Evolutionary conservation across 441 rosid species (phyloP), one percentile per base, ranked within the genome.

Genomic region (Eruca vesicaria): DNA sequence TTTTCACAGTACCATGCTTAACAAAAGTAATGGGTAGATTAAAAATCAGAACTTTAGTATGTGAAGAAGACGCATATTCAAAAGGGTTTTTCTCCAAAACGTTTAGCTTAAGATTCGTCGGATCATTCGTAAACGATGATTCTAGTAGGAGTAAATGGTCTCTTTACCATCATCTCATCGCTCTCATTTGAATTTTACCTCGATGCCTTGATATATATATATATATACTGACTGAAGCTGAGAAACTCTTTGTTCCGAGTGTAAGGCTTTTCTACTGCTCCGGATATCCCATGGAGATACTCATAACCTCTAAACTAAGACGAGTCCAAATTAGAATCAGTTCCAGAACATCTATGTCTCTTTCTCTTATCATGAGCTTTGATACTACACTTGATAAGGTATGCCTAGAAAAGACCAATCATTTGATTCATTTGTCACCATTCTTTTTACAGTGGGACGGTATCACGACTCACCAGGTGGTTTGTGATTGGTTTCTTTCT

Each of bases 61-160:
- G 21, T 3, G 32, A 4, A 56, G 45, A 41, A n/a, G n/a, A n/a
- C 50, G 33, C 43, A 56, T 2, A 45, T 11, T 53, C 58, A 31
- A 65, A 19, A 70, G 10, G 35, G n/a, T n/a, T 16, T 31, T 66
- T 56, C 63, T 6, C 63, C 35, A 26, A 43, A 70, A 60, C 4
- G 66, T 10, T 15, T 69, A 64, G 70, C 75, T 62, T 76, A 57
- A 69, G 71, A 56, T 69, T 32, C 29, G 36, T 69, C 9, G 21
- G 58, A 70, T 20, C 21, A 76, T 21, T 45, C 67, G 66, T 63
- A 16, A 16, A 29, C 41, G 12, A 65, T 41, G 63, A 61, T 53
- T 56, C 33, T 56, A 31, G 50, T 14, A 45, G 71, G 43, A 36
- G 45, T 38, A n/a, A 38, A 38, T 32, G 35, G 35, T 32, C 35